Base-by-base conservation (phyloP, 2,329 filamentous ascomycete species). In the Colletotrichum tropicale region DNA sequence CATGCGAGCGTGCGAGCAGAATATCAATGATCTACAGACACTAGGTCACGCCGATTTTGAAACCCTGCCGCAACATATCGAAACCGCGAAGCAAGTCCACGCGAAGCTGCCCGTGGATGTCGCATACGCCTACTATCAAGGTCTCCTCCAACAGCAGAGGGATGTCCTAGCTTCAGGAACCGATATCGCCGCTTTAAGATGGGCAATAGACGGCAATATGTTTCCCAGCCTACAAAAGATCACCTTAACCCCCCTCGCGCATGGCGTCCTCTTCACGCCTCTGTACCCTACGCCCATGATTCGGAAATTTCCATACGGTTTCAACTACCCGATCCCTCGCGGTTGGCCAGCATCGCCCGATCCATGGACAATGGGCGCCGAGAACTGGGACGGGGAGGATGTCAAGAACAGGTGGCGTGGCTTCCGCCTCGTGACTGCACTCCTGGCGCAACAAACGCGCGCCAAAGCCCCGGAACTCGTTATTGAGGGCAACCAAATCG, bases 251-350 rank as follows among this genome's bases (percentile, higher is more conserved):
- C 83, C 83, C 12, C 83, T 84, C 3, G 80, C 84, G 2, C 86
- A 88, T 73, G 84, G 84, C 0, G 78, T 80, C 60, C 71, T 83
- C 0, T 82, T 83, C 12, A 65, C 72, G 1, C 86, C 86, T 1
- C 71, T 82, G 0, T 88, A 87, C 66, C 76, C 85, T 16, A 88
- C 86, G 1, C 86, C 86, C 1, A 86, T 85, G 80, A 85, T 86
- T 32, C 83, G 85, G 8, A 80, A 81, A 5, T 83, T 88, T 13
- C 85, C 85, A 0, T 58, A 74, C 2, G 83, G 83, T 6, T 86
- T 88, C 56, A 83, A 83, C 28, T 87, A 87, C 70, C 83, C 84
- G 2, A 78, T 85, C 13, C 81, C 84, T 1, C 80, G 80, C 26
- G 81, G 82, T 12, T 84, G 83, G 84, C 80, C 79, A 5, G 21